Evolutionary conservation across 495 filamentous ascomycete species (phyloP), one percentile per base, ranked within the genome.

Genomic region (Monascus purpureus): DNA sequence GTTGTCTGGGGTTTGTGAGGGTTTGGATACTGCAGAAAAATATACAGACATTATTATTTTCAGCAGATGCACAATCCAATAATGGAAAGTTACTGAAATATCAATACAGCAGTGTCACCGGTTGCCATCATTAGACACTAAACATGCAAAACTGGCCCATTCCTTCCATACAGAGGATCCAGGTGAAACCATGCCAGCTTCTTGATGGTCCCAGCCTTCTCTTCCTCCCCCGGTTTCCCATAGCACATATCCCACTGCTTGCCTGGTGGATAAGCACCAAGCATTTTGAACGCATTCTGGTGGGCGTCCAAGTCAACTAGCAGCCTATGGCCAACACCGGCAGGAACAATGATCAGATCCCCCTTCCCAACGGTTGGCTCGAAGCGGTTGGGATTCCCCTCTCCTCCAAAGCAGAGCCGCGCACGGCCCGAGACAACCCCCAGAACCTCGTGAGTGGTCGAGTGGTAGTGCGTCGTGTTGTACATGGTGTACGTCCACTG

Each of bases 401-500:
- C 75, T 17, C 70, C 68, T 12, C 77, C 74, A 43, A 82, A 80
- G 38, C 75, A 80, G 15, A 83, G 56, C 19, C 50, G 63, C 6
- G 77, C 75, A 8, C 50, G 55, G 1, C 77, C 78, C 8, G 49
- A 50, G 14, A 63, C 61, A 17, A 81, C 59, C 27, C 62, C 70
- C 2, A 85, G 60, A 8, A 80, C 67, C 48, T 82, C 75, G 42
- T 82, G 77, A 2, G 67, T 63, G 1, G 68, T 79, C 28, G 53
- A 67, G 43, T 82, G 77, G 48, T 75, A 83, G 47, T 80, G 76
- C 12, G 68, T 70, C 13, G 57, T 59, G 28, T 41, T 51, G 50
- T 73, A 80, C 76, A 81, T 81, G 6, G 68, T 71, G 50, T 73
- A 76, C 6, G 67, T 55, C 76, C 77, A 80, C 33, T 74, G 66